Percentiles rank a stretch among this genome's conserved stretches.
phyloP scores from a whole-genome alignment of 192 early-diverging fungal species.

The Helicostylum pulchrum region DNA sequence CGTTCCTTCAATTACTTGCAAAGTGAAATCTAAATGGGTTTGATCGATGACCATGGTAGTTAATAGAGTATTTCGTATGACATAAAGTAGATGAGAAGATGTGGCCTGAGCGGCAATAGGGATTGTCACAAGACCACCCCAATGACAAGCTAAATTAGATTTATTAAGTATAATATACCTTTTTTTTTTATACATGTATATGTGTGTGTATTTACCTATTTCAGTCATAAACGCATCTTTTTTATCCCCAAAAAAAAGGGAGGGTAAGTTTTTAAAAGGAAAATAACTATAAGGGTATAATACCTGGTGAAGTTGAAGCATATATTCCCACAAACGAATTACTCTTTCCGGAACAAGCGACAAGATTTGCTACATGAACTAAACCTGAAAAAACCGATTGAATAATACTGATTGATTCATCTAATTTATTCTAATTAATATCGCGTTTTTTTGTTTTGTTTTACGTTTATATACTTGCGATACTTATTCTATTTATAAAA shows the following conservation, averaged over 20 bases:
- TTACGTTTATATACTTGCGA: no score
- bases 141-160: slow-evolving; percentile 16
- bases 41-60: slow-evolving; percentile 9
- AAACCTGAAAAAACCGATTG: neutral
- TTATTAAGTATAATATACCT: no score
- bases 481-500: neutral
- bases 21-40: neutral
- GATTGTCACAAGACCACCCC: slow-evolving; percentile 23
- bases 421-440: neutral
- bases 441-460: no score
- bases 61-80: slow-evolving; percentile 15
- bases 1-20: slow-evolving; percentile 16
- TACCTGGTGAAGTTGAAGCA: slow-evolving; percentile 42
- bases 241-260: neutral
- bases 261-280: neutral
- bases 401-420: neutral
- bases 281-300: slow-evolving; percentile 17
- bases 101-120: slow-evolving; percentile 30
- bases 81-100: slow-evolving; percentile 24
- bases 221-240: slow-evolving; percentile 9
- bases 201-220: no score
- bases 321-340: slow-evolving; percentile 37
- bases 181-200: neutral
- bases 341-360: slow-evolving; percentile 15
- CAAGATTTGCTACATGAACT: slow-evolving; percentile 8